Base-by-base conservation (phyloP, 495 filamentous ascomycete species). In the Copromyces sp. region DNA sequence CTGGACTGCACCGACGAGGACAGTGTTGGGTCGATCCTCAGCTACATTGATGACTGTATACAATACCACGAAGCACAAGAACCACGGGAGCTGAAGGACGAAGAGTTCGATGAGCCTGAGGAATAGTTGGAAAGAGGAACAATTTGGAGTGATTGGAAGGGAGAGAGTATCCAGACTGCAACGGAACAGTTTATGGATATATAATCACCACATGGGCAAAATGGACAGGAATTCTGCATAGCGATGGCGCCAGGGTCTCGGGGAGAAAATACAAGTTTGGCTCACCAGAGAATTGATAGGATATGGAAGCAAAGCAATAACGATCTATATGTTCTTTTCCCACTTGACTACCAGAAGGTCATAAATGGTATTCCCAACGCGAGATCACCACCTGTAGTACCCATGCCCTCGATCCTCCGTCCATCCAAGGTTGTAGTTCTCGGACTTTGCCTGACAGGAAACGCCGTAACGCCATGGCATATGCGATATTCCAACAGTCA, bases 41-140 rank as follows among this genome's bases (percentile, higher is more conserved):
- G 95, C 84, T 94, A 98, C 77, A 97, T 99, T 75, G 95, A 99
- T 74, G 94, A 99, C 84, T 91, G 92, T 6, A 94, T 97, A 74
- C 96, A 98, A 75, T 99, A 89, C 81, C 94, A 97, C 78, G 95
- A 99, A 76, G 94, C 95, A 14, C 95, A 98, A 79, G 95, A 99
- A 78, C 95, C 95, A 1, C 89, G 87, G 77, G 96, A 97, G 79
- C 88, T 95, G 29, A 87, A 88, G 24, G 94, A 97, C 71, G 90
- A 91, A 68, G 87, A 92, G 68, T 86, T 87, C 44, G 90, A 93
- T 38, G 89, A 87, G 61, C 85, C 87, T 69, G 89, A 92, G 44
- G 73, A 61, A 74, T 47, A 40, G 39, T 4, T 9, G 39, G 68
- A 35, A 72, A 24, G 47, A 42, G 39, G 47, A 37, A 35, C 29